Evolutionary conservation across 305 asterid genomes (phyloP).

Genomic region (Solanum hybrid): DNA sequence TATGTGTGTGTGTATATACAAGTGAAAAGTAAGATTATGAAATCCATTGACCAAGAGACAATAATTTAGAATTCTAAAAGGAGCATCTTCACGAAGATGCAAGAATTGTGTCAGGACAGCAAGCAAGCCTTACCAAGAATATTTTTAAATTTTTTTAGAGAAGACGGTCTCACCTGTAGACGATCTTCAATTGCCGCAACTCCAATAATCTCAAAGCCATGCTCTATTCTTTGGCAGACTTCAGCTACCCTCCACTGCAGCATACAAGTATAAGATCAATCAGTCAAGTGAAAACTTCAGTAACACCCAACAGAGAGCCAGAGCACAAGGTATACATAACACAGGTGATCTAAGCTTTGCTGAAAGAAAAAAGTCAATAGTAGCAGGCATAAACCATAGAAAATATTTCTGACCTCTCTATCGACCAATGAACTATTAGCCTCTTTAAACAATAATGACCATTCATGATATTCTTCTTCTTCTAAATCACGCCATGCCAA

Average conservation of each 20-base stretch:
- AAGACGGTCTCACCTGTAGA: conserved; percentile 52
- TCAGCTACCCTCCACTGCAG: conserved; percentile 92
- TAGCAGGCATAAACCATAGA: not conserved
- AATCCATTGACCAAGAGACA: not conserved
- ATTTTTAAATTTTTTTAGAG: not conserved
- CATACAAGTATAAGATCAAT: not conserved
- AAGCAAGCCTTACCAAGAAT: not conserved
- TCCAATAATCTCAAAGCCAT: conserved; percentile 76
- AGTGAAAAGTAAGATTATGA: not conserved
- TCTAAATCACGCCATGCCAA: conserved; percentile 87
- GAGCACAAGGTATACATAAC: not conserved
- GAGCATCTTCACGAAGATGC: not conserved
- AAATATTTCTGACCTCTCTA: conserved; percentile 60
- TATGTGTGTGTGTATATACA: not conserved
- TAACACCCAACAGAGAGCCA: not conserved
- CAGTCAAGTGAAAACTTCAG: not conserved
- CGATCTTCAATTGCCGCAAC: conserved; percentile 99
- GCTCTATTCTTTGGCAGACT: conserved; percentile 92
- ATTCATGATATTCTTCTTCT: conserved; percentile 71
- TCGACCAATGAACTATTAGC: conserved; percentile 87
- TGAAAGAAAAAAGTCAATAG: conserved; percentile 3
- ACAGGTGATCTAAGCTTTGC: not conserved
- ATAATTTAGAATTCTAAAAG: not conserved
- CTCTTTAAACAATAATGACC: conserved; percentile 87
- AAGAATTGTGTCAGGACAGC: not conserved